Conservation (phyloP, 2,329 filamentous ascomycete genomes). For the Fusarium sp. region DNA sequence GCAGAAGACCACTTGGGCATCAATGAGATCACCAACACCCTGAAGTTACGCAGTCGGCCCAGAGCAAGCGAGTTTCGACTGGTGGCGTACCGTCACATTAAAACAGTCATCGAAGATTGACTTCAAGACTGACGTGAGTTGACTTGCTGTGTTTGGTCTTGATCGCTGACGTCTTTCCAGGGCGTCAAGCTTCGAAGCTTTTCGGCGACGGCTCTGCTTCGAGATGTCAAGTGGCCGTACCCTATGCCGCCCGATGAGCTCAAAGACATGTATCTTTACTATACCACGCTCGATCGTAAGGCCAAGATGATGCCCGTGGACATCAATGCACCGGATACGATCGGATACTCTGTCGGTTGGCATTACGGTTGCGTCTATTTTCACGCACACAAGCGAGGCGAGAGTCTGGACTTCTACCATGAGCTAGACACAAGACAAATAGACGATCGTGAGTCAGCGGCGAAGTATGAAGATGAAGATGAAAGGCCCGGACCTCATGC, state of each 20-base stretch:
- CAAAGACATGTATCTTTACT: slow-evolving; percentile 5
- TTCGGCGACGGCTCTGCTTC: background rate
- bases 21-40: slow-evolving; percentile 8
- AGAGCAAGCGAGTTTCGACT: background rate
- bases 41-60: background rate
- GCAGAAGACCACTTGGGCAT: slow-evolving; percentile 32
- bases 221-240: slow-evolving; percentile 13
- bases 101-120: background rate
- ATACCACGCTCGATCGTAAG: background rate
- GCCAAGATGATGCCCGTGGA: slow-evolving; percentile 16
- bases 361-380: background rate
- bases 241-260: slow-evolving; percentile 7
- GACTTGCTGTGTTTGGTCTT: fast-evolving
- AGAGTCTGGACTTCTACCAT: slow-evolving; percentile 14
- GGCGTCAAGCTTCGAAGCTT: slow-evolving; percentile 25
- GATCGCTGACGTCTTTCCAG: slow-evolving; percentile 6
- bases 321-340: slow-evolving; percentile 12
- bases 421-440: background rate
- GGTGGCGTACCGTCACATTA: slow-evolving; percentile 28
- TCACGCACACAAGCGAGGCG: slow-evolving; percentile 6
- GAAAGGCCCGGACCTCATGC: background rate
- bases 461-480: background rate
- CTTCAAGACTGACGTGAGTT: slow-evolving; percentile 23
- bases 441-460: background rate
- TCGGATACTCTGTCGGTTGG: slow-evolving; percentile 30